Evolutionary conservation across 305 asterid species (phyloP), one percentile per base, ranked within the genome.

Genomic region (Solanum hybrid): DNA sequence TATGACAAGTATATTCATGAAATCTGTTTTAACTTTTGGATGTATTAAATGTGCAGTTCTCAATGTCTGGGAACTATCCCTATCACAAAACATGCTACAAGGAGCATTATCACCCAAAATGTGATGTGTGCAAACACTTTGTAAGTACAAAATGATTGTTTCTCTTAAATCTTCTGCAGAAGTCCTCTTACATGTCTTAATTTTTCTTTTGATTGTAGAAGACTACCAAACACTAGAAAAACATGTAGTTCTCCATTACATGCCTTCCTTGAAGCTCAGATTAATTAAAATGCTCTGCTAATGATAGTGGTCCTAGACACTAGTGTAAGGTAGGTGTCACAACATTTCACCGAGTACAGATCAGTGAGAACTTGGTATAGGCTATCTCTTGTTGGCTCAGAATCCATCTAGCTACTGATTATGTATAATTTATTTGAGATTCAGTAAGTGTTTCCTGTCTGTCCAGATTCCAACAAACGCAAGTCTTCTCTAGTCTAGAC

Each of bases 91-190:
- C 95, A 57, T 97, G 99, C 96, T 97, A 97, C 94, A 96, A 92
- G 96, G 99, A 95, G 92, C 95, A 94, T 84, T 95, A 96, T 93
- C 97, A 95, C 92, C 99, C 98, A 12, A 96, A 96, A 92, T 97
- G 99, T 90, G 99, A 97, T 87, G 94, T 97, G 92, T 97, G 99
- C 97, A 92, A 93, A 90, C 93, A 93, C 92, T 95, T 96, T n/a
- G 99, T 97, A 92, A 96, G 99, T 96, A 90, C 88, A 31, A 87
- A 57, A 86, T 89, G 61, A 37, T 31, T 29, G 75, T 39, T 82
- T 29, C 40, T 83, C 73, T 46, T 42, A 42, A 29, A 28, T 42
- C 24, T 83, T 83, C 87, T 42, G 74, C 28, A 46, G 18, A 83
- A 83, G 20, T 46, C 11, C 87, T 83, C 87, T 83, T 83, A 42